Percentiles rank a stretch among this genome's conserved stretches.
phyloP scores from a whole-genome alignment of 2,329 filamentous ascomycete species.

The Paraconiothyrium sp. region DNA sequence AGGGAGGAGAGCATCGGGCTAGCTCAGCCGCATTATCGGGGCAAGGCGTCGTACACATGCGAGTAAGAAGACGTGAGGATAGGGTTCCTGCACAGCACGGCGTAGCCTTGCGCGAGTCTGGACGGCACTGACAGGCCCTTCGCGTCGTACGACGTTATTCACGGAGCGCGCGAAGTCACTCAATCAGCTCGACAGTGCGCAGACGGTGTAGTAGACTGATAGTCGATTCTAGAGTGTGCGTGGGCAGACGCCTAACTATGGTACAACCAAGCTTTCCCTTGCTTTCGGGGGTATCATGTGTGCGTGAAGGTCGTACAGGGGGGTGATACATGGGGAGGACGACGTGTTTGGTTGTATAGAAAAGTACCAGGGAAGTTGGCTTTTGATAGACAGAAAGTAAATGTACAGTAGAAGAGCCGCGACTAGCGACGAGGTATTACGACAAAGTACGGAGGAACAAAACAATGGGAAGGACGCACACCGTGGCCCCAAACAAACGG shows the following conservation, averaged over 20 bases:
- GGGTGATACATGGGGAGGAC: constrained; percentile 6
- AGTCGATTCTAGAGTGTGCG: neutral
- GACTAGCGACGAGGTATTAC: constrained; percentile 10
- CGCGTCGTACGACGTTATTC: neutral
- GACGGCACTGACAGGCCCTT: neutral
- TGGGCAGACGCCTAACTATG: neutral
- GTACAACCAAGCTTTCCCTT: constrained; percentile 10
- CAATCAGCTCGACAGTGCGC: neutral
- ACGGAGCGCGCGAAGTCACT: constrained; percentile 8
- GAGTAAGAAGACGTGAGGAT: neutral
- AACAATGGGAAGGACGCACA: neutral
- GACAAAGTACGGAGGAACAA: neutral
- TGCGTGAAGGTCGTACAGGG: neutral
- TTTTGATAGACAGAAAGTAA: constrained; percentile 3
- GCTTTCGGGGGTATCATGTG: constrained; percentile 7
- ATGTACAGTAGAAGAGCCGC: constrained; percentile 10
- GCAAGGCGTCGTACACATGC: neutral
- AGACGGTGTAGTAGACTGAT: neutral
- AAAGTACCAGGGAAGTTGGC: neutral
- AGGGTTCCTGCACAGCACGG: neutral
- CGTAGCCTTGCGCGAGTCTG: constrained; percentile 1
- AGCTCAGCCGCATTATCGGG: neutral
- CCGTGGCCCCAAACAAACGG: neutral
- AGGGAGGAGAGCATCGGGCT: constrained; percentile 7
- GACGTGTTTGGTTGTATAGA: constrained; percentile 4